Evolutionary conservation across 2,329 filamentous ascomycete species (phyloP).

Genomic region (Sporothrix sp.): DNA sequence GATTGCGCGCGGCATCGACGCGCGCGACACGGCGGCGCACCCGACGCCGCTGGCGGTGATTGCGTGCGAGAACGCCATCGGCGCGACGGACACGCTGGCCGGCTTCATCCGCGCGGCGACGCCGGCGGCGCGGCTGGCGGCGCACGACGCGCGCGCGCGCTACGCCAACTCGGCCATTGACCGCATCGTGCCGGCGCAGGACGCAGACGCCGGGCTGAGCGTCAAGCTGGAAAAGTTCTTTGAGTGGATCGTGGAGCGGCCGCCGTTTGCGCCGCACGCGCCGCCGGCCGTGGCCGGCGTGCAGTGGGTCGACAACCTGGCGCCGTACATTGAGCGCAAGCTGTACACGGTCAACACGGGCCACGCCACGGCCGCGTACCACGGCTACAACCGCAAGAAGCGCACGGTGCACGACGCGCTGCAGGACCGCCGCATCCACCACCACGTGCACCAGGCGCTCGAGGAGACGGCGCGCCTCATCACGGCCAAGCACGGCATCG

Average conservation of each 20-base stretch:
- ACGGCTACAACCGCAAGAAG: constrained; percentile 80
- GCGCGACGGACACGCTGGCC: constrained; percentile 80
- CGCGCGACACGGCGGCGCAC: constrained; percentile 47
- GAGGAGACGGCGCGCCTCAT: constrained; percentile 82
- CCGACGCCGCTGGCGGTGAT: constrained; percentile 75
- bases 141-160: constrained; percentile 64
- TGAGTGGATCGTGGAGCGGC: constrained; percentile 93
- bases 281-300: constrained; percentile 75
- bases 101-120: constrained; percentile 74
- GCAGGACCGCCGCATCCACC: constrained; percentile 67
- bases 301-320: constrained; percentile 84
- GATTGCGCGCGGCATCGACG: constrained; percentile 87
- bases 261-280: constrained; percentile 64
- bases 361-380: constrained; percentile 92
- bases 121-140: constrained; percentile 52
- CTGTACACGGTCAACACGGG: constrained; percentile 98
- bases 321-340: constrained; percentile 97
- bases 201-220: constrained; percentile 67
- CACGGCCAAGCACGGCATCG: constrained; percentile 69
- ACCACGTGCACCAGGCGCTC: constrained; percentile 69
- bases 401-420: constrained; percentile 83
- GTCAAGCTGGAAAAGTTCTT: constrained; percentile 98
- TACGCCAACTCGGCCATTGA: constrained; percentile 98
- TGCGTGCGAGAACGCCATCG: constrained; percentile 96
- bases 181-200: constrained; percentile 91